Evolutionary conservation across 371 early-diverging fungal genomes (phyloP).

Genomic region (Apophysomyces elegans): DNA sequence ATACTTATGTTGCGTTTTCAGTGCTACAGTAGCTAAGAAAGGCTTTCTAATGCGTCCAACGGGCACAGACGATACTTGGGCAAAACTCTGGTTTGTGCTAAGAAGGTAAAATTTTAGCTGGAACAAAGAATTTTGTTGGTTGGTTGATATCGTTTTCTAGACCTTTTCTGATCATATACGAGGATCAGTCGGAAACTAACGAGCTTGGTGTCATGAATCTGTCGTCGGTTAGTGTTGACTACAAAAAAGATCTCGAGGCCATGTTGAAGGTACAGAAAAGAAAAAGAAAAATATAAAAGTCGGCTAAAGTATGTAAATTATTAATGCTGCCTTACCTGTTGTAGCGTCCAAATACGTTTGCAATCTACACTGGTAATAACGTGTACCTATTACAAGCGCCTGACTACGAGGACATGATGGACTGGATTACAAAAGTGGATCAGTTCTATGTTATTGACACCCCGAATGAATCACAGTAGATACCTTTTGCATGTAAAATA

Average conservation of each 20-base stretch:
- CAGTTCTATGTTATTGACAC: constrained; percentile 45
- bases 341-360: constrained; percentile 71
- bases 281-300: not conserved
- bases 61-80: constrained; percentile 37
- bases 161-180: constrained; percentile 82
- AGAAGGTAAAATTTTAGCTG: constrained; percentile 31
- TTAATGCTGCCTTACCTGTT: not conserved
- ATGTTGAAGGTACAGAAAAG: constrained; percentile 34
- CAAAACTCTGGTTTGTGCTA: constrained; percentile 44
- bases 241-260: constrained; percentile 62
- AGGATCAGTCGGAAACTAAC: constrained; percentile 60
- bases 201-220: constrained; percentile 78
- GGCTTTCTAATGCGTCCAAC: constrained; percentile 55
- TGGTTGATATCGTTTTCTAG: constrained; percentile 22
- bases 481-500: not conserved
- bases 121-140: no score
- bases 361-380: constrained; percentile 76
- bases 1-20: constrained; percentile 10
- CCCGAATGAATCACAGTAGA: not conserved
- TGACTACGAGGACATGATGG: constrained; percentile 66
- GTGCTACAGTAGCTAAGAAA: constrained; percentile 57
- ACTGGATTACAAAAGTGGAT: constrained; percentile 78
- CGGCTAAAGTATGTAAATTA: not conserved
- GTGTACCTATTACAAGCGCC: constrained; percentile 76
- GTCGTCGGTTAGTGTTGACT: constrained; percentile 66